Conservation (phyloP, 139 green algal genomes). For the Asterochloris erici region DNA sequence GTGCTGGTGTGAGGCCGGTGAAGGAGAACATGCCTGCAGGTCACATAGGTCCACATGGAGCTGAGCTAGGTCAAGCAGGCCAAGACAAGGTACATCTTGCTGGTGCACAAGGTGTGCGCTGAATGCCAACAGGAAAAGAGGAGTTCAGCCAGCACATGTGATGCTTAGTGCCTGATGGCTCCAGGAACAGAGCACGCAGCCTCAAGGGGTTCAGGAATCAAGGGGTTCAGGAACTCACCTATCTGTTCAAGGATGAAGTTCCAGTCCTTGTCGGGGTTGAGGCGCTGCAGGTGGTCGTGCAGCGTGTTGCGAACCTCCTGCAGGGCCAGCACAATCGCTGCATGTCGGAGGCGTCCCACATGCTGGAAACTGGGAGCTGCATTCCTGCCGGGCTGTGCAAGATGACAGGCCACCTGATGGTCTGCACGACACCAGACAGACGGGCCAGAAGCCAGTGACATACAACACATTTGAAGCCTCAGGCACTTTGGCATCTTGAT, state of each 20-base stretch:
- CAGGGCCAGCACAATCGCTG: not conserved
- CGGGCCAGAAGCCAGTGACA: no score
- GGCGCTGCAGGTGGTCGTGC: slow-evolving; percentile 58
- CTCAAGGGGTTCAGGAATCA: not conserved
- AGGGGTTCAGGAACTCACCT: slow-evolving; percentile 22
- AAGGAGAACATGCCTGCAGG: slow-evolving; percentile 90
- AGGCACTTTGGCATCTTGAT: no score
- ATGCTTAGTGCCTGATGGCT: not conserved
- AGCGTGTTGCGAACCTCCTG: slow-evolving; percentile 78
- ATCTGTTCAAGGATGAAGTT: slow-evolving; percentile 80
- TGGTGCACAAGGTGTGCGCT: slow-evolving; percentile 35
- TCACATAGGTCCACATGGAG: no score
- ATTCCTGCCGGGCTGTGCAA: no score
- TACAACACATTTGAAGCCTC: no score
- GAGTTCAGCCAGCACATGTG: slow-evolving; percentile 36
- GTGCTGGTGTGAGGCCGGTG: slow-evolving; percentile 78
- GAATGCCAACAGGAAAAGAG: no score
- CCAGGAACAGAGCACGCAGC: not conserved
- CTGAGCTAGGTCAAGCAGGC: no score
- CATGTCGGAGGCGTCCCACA: no score
- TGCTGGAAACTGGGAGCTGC: no score
- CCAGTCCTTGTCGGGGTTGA: slow-evolving; percentile 84
- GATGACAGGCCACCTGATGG: no score
- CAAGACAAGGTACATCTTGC: no score
- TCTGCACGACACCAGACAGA: no score